These are phyloP conservation scores for Acanthamoeba divionensis DNA, from an alignment of 208 protist species.

Conservation along the genomic window DNA sequence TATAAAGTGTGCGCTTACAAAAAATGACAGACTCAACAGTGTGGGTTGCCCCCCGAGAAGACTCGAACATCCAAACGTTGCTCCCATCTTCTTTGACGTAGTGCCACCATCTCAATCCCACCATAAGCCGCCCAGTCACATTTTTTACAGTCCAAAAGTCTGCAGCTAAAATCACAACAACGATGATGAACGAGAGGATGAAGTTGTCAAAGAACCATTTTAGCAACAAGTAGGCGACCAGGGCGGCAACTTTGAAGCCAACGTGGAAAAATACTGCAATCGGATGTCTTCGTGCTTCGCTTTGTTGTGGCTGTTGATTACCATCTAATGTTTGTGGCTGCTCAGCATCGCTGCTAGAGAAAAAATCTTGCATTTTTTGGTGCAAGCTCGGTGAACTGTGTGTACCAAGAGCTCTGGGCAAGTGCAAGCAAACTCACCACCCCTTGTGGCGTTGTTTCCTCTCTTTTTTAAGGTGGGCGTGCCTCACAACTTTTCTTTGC, in stretches of 20 bases:
- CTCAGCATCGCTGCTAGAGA: neutral
- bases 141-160: conserved; percentile 96
- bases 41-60: conserved; percentile 60
- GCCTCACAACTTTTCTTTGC: too few species aligned
- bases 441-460: too few species aligned
- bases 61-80: conserved; percentile 92
- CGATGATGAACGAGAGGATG: conserved; percentile 85
- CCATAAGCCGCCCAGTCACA: conserved; percentile 90
- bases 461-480: too few species aligned
- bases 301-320: neutral
- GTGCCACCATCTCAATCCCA: conserved; percentile 92
- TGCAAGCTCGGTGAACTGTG: too few species aligned
- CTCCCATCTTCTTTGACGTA: conserved; percentile 89
- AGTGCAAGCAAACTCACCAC: too few species aligned
- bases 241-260: conserved; percentile 83
- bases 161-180: conserved; percentile 84
- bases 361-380: too few species aligned
- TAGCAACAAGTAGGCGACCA: conserved; percentile 85
- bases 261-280: conserved; percentile 84
- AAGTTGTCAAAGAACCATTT: conserved; percentile 77
- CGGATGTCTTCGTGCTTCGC: conserved; percentile 26
- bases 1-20: neutral
- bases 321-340: neutral
- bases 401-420: too few species aligned
- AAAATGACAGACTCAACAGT: conserved; percentile 40